phyloP scores from a whole-genome alignment of 495 filamentous ascomycete genomes.

The Astrothelium subdiscretum region DNA sequence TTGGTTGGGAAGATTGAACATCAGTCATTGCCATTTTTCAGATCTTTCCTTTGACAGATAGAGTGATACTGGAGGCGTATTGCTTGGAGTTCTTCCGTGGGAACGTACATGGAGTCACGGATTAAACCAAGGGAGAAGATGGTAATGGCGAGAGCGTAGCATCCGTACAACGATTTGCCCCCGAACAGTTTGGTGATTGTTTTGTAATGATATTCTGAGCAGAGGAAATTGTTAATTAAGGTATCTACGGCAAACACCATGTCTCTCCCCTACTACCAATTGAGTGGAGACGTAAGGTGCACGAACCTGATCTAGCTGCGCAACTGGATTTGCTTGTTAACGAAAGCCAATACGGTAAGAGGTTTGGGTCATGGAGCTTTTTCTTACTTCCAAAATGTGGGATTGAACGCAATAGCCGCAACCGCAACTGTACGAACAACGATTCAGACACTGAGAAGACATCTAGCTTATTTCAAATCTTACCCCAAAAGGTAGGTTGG shows the following conservation, averaged over 20 bases:
- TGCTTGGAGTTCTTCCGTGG: too few relatives aligned
- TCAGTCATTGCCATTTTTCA: conserved; percentile 1
- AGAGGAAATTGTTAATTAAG: too few relatives aligned
- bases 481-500: conserved; percentile 55
- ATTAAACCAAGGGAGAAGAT: conserved; percentile 89
- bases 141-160: conserved; percentile 75
- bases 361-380: background rate
- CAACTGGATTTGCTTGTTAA: background rate
- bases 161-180: conserved; percentile 66
- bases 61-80: conserved; percentile 34
- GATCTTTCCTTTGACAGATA: conserved; percentile 7
- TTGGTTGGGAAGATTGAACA: background rate
- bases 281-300: background rate
- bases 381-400: conserved; percentile 69
- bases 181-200: conserved; percentile 77
- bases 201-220: conserved; percentile 77
- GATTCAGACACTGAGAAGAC: conserved; percentile 2
- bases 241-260: too few relatives aligned
- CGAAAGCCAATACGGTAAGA: conserved; percentile 12
- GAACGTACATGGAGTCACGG: conserved; percentile 58
- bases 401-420: conserved; percentile 60
- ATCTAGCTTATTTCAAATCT: conserved; percentile 14
- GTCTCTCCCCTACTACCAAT: too few relatives aligned
- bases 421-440: conserved; percentile 43
- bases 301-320: background rate